phyloP scores from a whole-genome alignment of 2,329 filamentous ascomycete genomes.

The Lasiodiplodia hormozganensis region DNA sequence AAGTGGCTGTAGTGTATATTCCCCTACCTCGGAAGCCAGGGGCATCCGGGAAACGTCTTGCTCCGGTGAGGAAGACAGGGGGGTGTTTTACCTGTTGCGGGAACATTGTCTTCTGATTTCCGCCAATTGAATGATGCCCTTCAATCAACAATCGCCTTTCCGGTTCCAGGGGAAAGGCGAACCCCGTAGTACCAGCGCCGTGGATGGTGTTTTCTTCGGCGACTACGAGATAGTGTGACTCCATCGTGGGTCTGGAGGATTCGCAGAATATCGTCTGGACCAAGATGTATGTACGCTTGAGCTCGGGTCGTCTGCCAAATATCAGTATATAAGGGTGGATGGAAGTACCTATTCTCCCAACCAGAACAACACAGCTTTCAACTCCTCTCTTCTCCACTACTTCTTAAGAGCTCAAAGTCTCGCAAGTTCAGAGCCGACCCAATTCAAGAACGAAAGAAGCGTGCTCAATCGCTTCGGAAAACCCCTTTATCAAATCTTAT shows the following conservation, averaged over 20 bases:
- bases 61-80: not conserved
- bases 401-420: not conserved
- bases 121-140: not conserved
- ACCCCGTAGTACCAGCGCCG: not conserved
- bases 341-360: not conserved
- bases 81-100: not conserved
- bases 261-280: too few species aligned
- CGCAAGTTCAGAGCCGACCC: not conserved
- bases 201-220: not conserved
- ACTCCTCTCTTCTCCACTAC: not conserved
- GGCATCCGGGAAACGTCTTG: not conserved
- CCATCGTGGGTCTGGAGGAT: not conserved
- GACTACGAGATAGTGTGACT: not conserved
- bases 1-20: not conserved
- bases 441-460: not conserved
- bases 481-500: not conserved
- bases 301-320: not conserved
- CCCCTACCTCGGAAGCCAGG: not conserved
- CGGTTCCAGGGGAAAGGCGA: not conserved
- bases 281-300: not conserved
- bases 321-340: not conserved
- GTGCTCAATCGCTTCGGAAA: too few species aligned
- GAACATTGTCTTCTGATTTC: not conserved
- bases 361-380: not conserved
- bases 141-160: not conserved